Conservation (phyloP, 768 basidiomycete species). For the Tricholoma matsutake region DNA sequence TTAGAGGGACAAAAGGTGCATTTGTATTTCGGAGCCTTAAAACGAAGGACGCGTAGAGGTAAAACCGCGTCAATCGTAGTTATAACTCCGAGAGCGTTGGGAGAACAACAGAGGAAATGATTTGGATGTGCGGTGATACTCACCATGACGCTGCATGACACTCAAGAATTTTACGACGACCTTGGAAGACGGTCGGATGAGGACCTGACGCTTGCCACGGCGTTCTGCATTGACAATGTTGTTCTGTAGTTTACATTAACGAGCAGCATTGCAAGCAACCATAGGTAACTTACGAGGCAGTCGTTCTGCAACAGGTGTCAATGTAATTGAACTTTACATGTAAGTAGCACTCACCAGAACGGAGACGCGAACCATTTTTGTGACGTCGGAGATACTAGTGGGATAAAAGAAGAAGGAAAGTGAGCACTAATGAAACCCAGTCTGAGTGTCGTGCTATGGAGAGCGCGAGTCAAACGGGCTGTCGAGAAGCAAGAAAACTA, state of each 20-base stretch:
- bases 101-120: neutral
- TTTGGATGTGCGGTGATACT: constrained; percentile 27
- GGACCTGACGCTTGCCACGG: constrained; percentile 98
- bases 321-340: neutral
- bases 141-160: constrained; percentile 99
- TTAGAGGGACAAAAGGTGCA: constrained; percentile 38
- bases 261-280: neutral
- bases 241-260: constrained; percentile 49
- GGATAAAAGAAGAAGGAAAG: constrained; percentile 17
- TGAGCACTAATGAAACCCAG: constrained; percentile 51
- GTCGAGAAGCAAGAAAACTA: constrained; percentile 19
- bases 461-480: constrained; percentile 79
- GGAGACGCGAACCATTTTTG: constrained; percentile 84
- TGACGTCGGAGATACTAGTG: constrained; percentile 16
- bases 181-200: constrained; percentile 96
- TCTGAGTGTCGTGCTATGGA: constrained; percentile 82
- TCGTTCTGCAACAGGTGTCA: constrained; percentile 35
- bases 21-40: constrained; percentile 81
- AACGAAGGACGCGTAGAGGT: constrained; percentile 68
- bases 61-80: constrained; percentile 73
- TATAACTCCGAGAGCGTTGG: constrained; percentile 63
- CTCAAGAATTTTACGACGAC: constrained; percentile 96
- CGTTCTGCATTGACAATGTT: constrained; percentile 99
- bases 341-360: constrained; percentile 65
- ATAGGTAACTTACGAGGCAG: constrained; percentile 32